These are phyloP conservation scores for Boletus bicolor DNA, from an alignment of 768 basidiomycete species.

Conservation along the genomic window DNA sequence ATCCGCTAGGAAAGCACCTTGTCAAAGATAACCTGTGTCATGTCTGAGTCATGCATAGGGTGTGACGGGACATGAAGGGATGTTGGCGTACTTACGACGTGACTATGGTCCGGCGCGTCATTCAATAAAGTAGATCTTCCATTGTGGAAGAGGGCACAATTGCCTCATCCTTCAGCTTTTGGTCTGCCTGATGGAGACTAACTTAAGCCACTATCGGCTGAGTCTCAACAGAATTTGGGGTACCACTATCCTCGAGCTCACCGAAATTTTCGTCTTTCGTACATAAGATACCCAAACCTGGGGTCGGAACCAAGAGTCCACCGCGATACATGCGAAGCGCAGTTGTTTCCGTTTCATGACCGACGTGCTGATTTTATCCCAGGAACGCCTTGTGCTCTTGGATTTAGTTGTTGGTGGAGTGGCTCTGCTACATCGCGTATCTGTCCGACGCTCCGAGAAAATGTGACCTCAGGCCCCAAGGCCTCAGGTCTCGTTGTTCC, in stretches of 20 bases:
- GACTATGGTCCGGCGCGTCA: not conserved
- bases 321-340: not conserved
- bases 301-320: not conserved
- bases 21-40: not conserved
- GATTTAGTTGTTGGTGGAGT: not conserved
- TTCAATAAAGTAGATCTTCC: not conserved
- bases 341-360: not conserved
- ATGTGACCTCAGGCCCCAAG: not conserved
- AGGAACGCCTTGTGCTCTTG: not conserved
- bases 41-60: not conserved
- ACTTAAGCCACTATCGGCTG: not conserved
- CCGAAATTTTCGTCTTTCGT: not conserved
- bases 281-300: not conserved
- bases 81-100: not conserved
- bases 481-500: not conserved
- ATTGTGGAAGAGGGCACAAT: not conserved
- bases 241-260: not conserved
- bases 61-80: not conserved
- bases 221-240: not conserved
- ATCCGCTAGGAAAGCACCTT: not conserved
- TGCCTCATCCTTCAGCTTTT: not conserved
- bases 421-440: not conserved
- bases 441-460: too few relatives aligned
- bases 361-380: not conserved
- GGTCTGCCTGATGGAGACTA: not conserved